These are phyloP conservation scores for Pulveroboletus sp. DNA, from an alignment of 768 basidiomycete species.

Conservation along the genomic window DNA sequence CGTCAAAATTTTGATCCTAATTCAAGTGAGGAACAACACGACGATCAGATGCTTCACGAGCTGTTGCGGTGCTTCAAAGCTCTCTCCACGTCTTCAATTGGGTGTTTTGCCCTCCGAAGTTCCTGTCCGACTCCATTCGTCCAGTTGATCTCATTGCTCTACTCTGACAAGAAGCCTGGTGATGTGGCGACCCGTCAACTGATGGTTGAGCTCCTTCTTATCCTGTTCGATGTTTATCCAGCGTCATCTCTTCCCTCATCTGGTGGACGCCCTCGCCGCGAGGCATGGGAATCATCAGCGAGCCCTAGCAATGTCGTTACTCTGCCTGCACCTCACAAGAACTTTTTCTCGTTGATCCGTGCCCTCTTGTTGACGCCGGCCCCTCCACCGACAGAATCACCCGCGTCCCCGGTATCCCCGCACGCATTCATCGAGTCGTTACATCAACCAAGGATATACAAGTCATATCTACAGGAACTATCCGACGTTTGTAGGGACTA, in stretches of 20 bases:
- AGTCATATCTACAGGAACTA: conserved; percentile 77
- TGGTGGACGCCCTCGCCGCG: conserved; percentile 37
- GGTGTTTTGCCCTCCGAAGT: conserved; percentile 86
- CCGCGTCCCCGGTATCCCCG: conserved; percentile 57
- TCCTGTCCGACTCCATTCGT: conserved; percentile 85
- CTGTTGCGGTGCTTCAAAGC: conserved; percentile 92
- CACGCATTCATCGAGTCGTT: conserved; percentile 79
- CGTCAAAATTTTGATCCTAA: conserved; percentile 6
- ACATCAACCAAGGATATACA: conserved; percentile 70
- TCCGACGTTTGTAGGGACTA: conserved; percentile 90
- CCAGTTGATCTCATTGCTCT: conserved; percentile 79
- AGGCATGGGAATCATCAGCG: conserved; percentile 54
- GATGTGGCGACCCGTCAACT: conserved; percentile 87
- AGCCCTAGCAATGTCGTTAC: conserved; percentile 51
- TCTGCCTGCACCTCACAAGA: conserved; percentile 70
- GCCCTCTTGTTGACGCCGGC: conserved; percentile 70
- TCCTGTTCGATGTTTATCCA: conserved; percentile 88
- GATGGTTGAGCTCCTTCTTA: conserved; percentile 82
- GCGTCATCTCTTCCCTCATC: conserved; percentile 57
- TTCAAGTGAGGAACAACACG: conserved; percentile 93
- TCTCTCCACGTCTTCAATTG: conserved; percentile 82
- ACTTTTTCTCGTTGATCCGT: conserved; percentile 69
- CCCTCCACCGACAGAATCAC: conserved; percentile 61
- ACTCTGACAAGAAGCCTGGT: conserved; percentile 97
- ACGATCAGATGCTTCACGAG: conserved; percentile 91